Base-by-base conservation (phyloP, 768 basidiomycete genomes). In the Candolleomyces aberdarensis region DNA sequence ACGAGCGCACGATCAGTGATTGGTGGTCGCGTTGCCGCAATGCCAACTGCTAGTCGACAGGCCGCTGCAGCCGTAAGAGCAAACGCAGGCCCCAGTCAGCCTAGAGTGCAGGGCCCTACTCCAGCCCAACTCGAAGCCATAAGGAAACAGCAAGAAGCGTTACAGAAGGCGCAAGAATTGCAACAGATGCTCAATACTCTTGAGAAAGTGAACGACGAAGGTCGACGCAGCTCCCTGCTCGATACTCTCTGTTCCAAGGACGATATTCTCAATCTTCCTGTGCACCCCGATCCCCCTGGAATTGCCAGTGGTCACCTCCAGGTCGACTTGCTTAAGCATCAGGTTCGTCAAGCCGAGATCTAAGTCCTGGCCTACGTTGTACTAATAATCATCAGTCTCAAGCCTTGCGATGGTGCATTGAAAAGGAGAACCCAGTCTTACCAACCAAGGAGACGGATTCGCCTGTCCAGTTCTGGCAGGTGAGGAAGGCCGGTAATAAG, bases 401-500 rank as follows among this genome's bases (percentile, higher is more conserved):
- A 84, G 93, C 86, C 0, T 72, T 95, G 48, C 84, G 88, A 67
- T 97, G 95, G 94, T 92, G 91, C 65, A 79, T 96, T 31, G 82
- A 86, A 15, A 84, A 78, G 29, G 94, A 97, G 72, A 85, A 92
- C 67, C 94, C 95, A 0, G 72, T 73, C 43, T 73, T 95, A 13
- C 95, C 94, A 1, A 82, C 77, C 60, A 81, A 75, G 36, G 85
- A 86, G 54, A 70, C 72, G 0, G 93, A 94, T 60, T 82, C 79
- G 40, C 88, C 92, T 0, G 90, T 94, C 1, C 95, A 96, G 71
- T 94, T 97, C 67, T 97, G 94, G 95, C 87, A 92, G 67, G 71
- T 87, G 31, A 82, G 75, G 66, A 87, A 83, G 67, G 76, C 72
- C 31, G 80, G 77, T 0, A 67, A 70, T 53, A 85, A 88, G 77